These are phyloP conservation scores for Rhizophagus sp. DNA, from an alignment of 192 early-diverging fungal species.

Conservation along the genomic window DNA sequence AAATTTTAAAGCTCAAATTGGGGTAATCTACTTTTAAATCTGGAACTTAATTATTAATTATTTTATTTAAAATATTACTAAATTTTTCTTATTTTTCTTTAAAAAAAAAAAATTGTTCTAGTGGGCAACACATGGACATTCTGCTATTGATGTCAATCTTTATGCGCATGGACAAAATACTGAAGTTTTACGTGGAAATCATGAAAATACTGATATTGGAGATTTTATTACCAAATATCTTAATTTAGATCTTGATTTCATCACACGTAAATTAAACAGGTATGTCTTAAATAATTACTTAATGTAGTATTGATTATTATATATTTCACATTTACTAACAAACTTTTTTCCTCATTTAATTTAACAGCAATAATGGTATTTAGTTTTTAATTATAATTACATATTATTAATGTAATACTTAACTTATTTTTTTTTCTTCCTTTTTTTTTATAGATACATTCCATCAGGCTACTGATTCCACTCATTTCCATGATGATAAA, in stretches of 20 bases:
- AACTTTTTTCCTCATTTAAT: too few relatives aligned
- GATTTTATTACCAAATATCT: slow-evolving; percentile 56
- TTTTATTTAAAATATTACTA: slow-evolving; percentile 18
- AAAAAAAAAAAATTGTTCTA: slow-evolving; percentile 13
- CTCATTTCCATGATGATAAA: too few relatives aligned
- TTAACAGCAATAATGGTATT: too few relatives aligned
- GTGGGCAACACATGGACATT: slow-evolving; percentile 92
- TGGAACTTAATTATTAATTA: background rate
- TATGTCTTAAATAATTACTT: slow-evolving; percentile 16
- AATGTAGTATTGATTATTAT: too few relatives aligned
- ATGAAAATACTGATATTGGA: slow-evolving; percentile 73
- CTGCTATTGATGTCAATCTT: slow-evolving; percentile 90
- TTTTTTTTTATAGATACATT: too few relatives aligned
- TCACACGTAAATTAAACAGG: slow-evolving; percentile 48
- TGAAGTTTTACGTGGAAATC: slow-evolving; percentile 52
- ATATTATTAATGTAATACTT: too few relatives aligned
- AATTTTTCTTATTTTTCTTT: slow-evolving; percentile 7
- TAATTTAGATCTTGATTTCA: slow-evolving; percentile 46
- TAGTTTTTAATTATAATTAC: too few relatives aligned
- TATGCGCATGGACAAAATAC: slow-evolving; percentile 59
- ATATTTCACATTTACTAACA: too few relatives aligned
- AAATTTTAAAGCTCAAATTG: slow-evolving; percentile 59
- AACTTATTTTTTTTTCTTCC: too few relatives aligned
- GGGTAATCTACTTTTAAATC: slow-evolving; percentile 37
- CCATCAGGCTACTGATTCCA: too few relatives aligned